Evolutionary conservation across 441 rosid genomes (phyloP).

Genomic region (Syzygium syzygioides): DNA sequence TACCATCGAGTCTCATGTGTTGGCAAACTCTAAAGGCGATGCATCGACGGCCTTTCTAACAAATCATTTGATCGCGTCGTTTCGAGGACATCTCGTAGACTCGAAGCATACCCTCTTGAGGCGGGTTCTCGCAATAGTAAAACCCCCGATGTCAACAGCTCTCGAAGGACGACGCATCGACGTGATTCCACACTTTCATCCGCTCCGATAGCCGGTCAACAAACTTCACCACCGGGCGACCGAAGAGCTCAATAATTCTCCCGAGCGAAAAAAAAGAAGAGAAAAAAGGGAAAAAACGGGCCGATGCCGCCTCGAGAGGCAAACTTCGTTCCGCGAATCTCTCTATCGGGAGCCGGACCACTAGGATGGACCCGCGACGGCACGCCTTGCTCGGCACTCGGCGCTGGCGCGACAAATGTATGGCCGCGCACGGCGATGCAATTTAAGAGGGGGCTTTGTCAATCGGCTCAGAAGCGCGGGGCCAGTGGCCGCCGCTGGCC

Average conservation of each 20-base stretch:
- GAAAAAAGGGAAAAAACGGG: no score
- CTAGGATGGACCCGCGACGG: not conserved
- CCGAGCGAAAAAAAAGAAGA: not conserved
- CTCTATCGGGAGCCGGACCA: not conserved
- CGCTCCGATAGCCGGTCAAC: not conserved
- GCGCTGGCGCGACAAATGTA: not conserved
- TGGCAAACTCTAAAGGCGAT: no score
- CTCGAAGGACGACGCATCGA: not conserved
- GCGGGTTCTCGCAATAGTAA: not conserved
- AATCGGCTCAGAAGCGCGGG: not conserved
- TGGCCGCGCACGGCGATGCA: not conserved
- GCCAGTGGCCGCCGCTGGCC: not conserved
- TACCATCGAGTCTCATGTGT: not conserved
- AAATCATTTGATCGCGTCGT: not conserved
- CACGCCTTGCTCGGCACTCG: not conserved
- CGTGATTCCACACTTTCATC: not conserved
- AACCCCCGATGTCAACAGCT: not conserved
- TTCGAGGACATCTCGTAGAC: not conserved
- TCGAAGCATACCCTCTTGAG: accelerated
- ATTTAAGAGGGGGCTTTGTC: not conserved
- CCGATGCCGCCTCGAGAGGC: not conserved
- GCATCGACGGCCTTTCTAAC: no score
- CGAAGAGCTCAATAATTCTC: not conserved
- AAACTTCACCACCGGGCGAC: not conserved
- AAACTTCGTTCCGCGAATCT: not conserved